Evolutionary conservation across 306 rosid genomes (phyloP), one percentile per base, ranked within the genome.

Genomic region (Oemleria cerasiformis): DNA sequence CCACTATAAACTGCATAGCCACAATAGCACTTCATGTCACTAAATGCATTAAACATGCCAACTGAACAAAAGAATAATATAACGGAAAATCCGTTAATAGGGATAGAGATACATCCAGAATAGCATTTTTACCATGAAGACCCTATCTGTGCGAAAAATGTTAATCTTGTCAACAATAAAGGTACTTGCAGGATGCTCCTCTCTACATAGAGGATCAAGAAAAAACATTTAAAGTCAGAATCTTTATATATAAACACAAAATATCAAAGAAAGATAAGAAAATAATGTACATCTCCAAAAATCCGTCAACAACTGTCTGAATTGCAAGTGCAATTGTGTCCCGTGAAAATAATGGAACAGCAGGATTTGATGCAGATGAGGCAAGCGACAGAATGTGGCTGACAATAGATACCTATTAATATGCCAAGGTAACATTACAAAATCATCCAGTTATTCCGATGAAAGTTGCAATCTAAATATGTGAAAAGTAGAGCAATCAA

Each of bases 101-200:
- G 23, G 16, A 48, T 34, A 34, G 25, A 44, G 2, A 45, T 41
- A 70, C 55, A 56, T 9, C 14, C 30, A 38, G 42, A 45, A 53
- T 11, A 62, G 34, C 47, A 72, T 72, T 41, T 34, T 87, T 83
- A 93, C 98, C 98, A 80, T 83, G 86, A 93, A 93, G 77, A 82
- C 96, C 82, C 98, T 85, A 83, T 88, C 97, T 4, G 93, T 88
- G 49, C 97, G 92, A 68, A 93, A 93, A 74, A 93, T 84, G 68
- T 90, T 87, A 53, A 93, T 86, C 83, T 81, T 93, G 90, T 93
- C 98, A 74, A 77, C 75, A 80, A 88, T 89, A 62, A 78, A 82
- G 76, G 74, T 74, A 64, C 73, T 57, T 71, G 86, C 66, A 66
- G 62, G 81, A 77, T 64, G 71, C 63, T 83, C 89, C 81, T 73